Evolutionary conservation across 1,284 basidiomycete genomes (phyloP), one percentile per base, ranked within the genome.

Genomic region (Moesziomyces sp.): DNA sequence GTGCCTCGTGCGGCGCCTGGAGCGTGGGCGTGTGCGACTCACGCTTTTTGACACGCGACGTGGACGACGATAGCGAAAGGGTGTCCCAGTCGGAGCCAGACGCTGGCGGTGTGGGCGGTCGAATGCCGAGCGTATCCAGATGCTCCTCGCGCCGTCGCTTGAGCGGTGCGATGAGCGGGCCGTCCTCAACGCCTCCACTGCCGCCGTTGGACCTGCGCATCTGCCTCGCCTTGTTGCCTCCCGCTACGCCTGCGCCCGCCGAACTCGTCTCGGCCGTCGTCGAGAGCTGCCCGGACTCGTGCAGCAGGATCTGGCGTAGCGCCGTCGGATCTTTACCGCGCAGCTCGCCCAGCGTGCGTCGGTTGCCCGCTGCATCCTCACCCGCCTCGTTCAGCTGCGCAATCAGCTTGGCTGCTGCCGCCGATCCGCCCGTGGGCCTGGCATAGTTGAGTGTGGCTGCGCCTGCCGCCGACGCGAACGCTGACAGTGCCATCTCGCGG

Each of bases 311-410:
- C 19, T 71, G 59, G 24, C 62, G 48, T 9, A 78, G 56, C 44
- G 76, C 75, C 10, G 67, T 19, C 2, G 76, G 67, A 34, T 77
- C 76, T 24, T 66, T 65, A 26, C 76, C 76, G 3, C 60, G 70
- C n/a, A 78, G 49, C 52, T 78, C 76, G 46, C 66, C 71, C 44
- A 78, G 23, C 42, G 53, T 63, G 35, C 71, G 38, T 26, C 52
- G 30, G 28, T 71, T 70, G 24, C 58, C 58, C 8, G 51, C 21
- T 5, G 57, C 40, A n/a, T 74, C 67, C 28, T 58, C 59, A 26
- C 60, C 67, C 1, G 42, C 53, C 1, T 59, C 70, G 47, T 63
- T 64, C 46, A 73, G 70, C 38, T 60, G 59, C 3, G 47, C 59
- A 0, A 59, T 46, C 48, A 61, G 54, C 58, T 53, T 61, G 16